phyloP scores from a whole-genome alignment of 495 filamentous ascomycete species.

The Neurospora sp. region DNA sequence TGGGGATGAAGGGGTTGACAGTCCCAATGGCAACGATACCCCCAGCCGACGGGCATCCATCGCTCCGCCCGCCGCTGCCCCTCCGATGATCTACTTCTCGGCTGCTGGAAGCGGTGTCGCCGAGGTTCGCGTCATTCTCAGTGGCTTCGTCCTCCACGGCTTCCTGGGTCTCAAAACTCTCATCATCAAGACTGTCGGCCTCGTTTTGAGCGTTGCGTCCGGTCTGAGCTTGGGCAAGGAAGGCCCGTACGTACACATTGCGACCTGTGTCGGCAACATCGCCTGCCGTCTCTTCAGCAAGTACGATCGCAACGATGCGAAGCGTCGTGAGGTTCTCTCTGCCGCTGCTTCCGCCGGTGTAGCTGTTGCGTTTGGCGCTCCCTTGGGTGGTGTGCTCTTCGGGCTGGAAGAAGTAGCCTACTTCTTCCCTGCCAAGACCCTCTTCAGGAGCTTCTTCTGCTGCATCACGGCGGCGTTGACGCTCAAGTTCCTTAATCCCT shows the following conservation, averaged over 20 bases:
- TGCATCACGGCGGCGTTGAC: conserved; percentile 88
- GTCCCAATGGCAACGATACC: not conserved
- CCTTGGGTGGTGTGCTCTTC: conserved; percentile 87
- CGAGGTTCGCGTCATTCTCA: conserved; percentile 94
- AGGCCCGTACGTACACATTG: conserved; percentile 95
- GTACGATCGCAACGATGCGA: conserved; percentile 86
- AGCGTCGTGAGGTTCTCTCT: conserved; percentile 80
- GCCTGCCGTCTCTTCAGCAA: conserved; percentile 86
- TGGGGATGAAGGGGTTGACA: conserved; percentile 21
- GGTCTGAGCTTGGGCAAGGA: conserved; percentile 93
- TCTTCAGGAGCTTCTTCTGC: conserved; percentile 97
- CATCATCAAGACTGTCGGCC: conserved; percentile 70
- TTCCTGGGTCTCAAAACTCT: conserved; percentile 88
- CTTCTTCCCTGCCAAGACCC: conserved; percentile 96
- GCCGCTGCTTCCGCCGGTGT: conserved; percentile 89
- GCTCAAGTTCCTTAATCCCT: conserved; percentile 89
- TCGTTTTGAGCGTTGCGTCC: conserved; percentile 84
- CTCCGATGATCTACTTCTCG: conserved; percentile 88
- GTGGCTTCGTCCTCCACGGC: conserved; percentile 93
- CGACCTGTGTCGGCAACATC: conserved; percentile 92
- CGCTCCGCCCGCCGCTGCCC: conserved; percentile 29
- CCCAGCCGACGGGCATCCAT: conserved; percentile 15
- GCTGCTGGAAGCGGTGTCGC: conserved; percentile 95
- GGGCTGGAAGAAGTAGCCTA: conserved; percentile 92
- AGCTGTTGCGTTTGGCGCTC: conserved; percentile 89